Conservation (phyloP, 805 yeast genomes). For the Pichia gijzeniarum region DNA sequence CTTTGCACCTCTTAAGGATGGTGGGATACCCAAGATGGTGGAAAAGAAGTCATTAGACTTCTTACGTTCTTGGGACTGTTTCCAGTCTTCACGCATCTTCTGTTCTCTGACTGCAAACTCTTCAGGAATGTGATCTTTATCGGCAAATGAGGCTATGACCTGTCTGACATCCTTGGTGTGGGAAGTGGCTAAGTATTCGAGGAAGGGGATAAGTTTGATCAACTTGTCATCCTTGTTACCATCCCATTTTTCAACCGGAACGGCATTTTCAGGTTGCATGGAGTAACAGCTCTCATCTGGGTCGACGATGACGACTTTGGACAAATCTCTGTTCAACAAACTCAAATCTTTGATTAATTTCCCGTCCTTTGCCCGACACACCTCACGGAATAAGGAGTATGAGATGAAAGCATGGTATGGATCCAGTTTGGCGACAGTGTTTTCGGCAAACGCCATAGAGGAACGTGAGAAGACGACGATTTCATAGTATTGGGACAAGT, state of each 20-base stretch:
- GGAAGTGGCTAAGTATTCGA: constrained; percentile 91
- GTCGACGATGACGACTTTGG: constrained; percentile 75
- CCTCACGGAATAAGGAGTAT: constrained; percentile 84
- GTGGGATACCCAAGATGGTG: constrained; percentile 55
- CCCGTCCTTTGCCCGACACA: constrained; percentile 84
- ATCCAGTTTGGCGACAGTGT: constrained; percentile 80
- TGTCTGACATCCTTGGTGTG: constrained; percentile 83
- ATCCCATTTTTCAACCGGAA: constrained; percentile 77
- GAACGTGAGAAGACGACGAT: constrained; percentile 85
- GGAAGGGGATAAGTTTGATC: constrained; percentile 78
- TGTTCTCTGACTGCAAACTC: constrained; percentile 80
- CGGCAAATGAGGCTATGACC: constrained; percentile 64
- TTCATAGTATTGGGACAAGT: constrained; percentile 92
- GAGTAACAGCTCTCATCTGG: constrained; percentile 64
- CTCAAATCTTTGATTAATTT: constrained; percentile 83
- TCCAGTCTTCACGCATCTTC: constrained; percentile 65
- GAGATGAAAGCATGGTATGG: constrained; percentile 88
- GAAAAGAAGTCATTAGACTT: constrained; percentile 19
- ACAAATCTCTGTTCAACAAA: constrained; percentile 83
- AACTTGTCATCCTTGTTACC: constrained; percentile 80
- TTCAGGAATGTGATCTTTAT: constrained; percentile 58
- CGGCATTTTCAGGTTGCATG: constrained; percentile 92
- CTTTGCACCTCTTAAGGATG: constrained; percentile 34
- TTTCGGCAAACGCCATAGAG: constrained; percentile 80
- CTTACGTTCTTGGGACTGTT: constrained; percentile 39